Conservation (phyloP, 805 yeast genomes). For the Metschnikowia hibisci region DNA sequence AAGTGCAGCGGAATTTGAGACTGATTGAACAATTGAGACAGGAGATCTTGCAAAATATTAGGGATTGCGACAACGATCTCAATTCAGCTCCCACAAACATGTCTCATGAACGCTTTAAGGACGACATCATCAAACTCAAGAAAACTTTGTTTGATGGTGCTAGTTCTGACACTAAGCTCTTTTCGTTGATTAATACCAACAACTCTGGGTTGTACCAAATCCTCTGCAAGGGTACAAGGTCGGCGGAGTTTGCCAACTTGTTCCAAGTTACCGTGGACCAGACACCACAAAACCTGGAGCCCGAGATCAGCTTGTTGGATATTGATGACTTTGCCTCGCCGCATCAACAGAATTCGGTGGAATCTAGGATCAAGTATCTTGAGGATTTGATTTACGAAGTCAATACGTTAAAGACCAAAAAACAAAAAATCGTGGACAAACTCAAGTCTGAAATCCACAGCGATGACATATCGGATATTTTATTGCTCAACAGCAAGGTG, state of each 20-base stretch:
- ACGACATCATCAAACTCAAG: constrained; percentile 54
- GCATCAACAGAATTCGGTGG: constrained; percentile 22
- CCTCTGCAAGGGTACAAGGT: constrained; percentile 40
- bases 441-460: constrained; percentile 66
- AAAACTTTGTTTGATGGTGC: constrained; percentile 60
- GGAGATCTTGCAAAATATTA: constrained; percentile 33
- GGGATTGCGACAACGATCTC: constrained; percentile 28
- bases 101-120: constrained; percentile 31
- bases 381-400: constrained; percentile 60
- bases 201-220: constrained; percentile 23
- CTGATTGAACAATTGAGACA: constrained; percentile 30
- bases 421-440: constrained; percentile 55
- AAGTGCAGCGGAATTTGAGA: constrained; percentile 33
- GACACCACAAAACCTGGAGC: constrained; percentile 14
- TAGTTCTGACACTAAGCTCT: constrained; percentile 52
- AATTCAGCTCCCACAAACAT: constrained; percentile 7
- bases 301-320: constrained; percentile 56
- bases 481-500: constrained; percentile 60
- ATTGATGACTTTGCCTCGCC: constrained; percentile 48
- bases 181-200: constrained; percentile 40
- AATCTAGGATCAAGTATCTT: constrained; percentile 42
- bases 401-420: constrained; percentile 59
- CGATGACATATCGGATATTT: constrained; percentile 79
- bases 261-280: constrained; percentile 18
- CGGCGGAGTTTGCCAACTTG: constrained; percentile 35